A percentile compares a stretch with the other conserved stretches of the same genome.
These are phyloP conservation scores for Heritiera littoralis DNA, from an alignment of 345 rosid species.

Conservation along the genomic window DNA sequence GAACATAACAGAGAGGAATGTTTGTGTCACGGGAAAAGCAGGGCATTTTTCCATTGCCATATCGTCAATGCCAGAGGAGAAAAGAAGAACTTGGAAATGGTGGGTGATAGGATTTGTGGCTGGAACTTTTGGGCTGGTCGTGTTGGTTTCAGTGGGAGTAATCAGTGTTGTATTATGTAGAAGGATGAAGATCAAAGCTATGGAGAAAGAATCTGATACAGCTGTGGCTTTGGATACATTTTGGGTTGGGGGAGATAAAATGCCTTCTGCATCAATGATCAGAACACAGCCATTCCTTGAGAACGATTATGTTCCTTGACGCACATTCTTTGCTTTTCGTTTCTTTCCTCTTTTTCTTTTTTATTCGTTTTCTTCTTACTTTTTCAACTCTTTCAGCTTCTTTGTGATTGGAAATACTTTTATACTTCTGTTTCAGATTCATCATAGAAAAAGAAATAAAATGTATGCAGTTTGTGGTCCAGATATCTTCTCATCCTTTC, in stretches of 20 bases:
- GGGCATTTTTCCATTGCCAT: constrained; percentile 59
- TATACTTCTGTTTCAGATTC: not conserved
- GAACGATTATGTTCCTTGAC: constrained; percentile 46
- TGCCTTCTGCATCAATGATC: constrained; percentile 77
- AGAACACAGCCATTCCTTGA: constrained; percentile 84
- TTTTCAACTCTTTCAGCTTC: not conserved
- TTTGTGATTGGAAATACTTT: not conserved
- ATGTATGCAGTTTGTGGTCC: not conserved
- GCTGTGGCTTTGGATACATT: constrained; percentile 49
- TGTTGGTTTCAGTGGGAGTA: constrained; percentile 30
- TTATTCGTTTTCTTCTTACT: not conserved
- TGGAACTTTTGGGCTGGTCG: constrained; percentile 25
- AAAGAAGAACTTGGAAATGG: constrained; percentile 32
- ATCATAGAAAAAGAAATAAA: no score
- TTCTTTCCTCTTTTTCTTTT: not conserved
- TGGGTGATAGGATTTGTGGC: constrained; percentile 47
- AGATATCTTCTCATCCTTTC: not conserved
- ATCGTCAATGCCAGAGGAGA: constrained; percentile 4
- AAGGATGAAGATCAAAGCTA: constrained; percentile 44
- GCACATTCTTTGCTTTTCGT: not conserved
- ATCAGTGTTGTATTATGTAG: constrained; percentile 27
- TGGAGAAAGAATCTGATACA: constrained; percentile 73
- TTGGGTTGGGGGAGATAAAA: constrained; percentile 59
- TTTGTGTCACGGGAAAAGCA: constrained; percentile 42
- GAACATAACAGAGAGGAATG: constrained; percentile 35